phyloP scores from a whole-genome alignment of 1,284 basidiomycete genomes.

The Wallemia hederae region DNA sequence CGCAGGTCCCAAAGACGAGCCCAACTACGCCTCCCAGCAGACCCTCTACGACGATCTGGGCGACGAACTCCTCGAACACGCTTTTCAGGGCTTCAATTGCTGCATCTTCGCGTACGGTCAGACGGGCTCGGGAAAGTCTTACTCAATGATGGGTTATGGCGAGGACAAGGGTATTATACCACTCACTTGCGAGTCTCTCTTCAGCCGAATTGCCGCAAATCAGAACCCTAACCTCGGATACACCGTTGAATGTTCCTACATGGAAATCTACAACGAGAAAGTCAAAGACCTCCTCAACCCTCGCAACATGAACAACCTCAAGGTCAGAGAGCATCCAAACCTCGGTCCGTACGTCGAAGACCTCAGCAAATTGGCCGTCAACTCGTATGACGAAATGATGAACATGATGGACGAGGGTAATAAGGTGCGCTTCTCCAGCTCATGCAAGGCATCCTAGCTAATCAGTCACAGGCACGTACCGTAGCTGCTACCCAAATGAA shows the following conservation, averaged over 20 bases:
- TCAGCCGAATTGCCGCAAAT: constrained; percentile 45
- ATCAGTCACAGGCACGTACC: constrained; percentile 36
- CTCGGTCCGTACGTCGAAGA: constrained; percentile 91
- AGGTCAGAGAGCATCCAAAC: constrained; percentile 84
- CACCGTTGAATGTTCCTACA: constrained; percentile 88
- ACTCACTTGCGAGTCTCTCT: constrained; percentile 73
- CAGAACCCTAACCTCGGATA: constrained; percentile 42
- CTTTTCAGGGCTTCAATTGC: constrained; percentile 88
- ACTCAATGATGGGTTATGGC: constrained; percentile 98
- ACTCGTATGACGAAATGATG: constrained; percentile 82
- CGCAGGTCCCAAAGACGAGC: constrained; percentile 58
- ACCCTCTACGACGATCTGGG: constrained; percentile 86
- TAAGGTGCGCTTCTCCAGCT: constrained; percentile 24
- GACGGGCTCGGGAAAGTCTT: constrained; percentile 37
- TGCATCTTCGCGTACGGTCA: constrained; percentile 59
- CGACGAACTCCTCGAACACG: constrained; percentile 74
- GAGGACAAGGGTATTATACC: constrained; percentile 93
- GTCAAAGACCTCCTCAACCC: constrained; percentile 69
- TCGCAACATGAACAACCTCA: constrained; percentile 79
- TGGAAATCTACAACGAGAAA: constrained; percentile 97
- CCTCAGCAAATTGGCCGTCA: constrained; percentile 71
- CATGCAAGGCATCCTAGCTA: background rate
- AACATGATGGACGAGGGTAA: constrained; percentile 98
- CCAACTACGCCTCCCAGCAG: constrained; percentile 65
- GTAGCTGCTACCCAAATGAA: constrained; percentile 99